Evolutionary conservation across 345 rosid species (phyloP).

Genomic region (Eucalyptus marginata): DNA sequence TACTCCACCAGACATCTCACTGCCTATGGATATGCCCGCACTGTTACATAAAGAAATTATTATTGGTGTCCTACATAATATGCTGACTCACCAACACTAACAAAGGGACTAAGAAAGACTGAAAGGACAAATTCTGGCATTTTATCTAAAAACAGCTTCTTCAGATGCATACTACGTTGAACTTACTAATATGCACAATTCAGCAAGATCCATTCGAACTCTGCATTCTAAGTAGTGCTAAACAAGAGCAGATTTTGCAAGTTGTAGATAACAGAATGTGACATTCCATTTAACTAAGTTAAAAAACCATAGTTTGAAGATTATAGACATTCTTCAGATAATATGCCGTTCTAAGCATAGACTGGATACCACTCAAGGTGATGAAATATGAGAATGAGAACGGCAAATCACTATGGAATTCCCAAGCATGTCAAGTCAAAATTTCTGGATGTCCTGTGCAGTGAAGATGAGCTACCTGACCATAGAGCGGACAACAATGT

Average conservation of each 20-base stretch:
- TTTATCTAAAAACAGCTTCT: background rate
- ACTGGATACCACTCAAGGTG: background rate
- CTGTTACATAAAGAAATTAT: slow-evolving; percentile 23
- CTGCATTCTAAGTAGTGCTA: background rate
- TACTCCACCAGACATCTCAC: slow-evolving; percentile 99
- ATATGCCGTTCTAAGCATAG: background rate
- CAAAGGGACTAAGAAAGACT: background rate
- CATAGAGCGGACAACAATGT: slow-evolving; percentile 78
- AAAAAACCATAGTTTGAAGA: background rate
- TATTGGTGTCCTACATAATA: background rate
- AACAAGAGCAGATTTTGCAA: background rate
- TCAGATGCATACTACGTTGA: background rate
- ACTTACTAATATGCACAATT: background rate
- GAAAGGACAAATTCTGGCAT: background rate
- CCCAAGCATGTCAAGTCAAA: background rate
- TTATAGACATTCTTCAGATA: background rate
- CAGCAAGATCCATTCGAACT: background rate
- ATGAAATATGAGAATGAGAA: background rate
- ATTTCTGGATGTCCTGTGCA: background rate
- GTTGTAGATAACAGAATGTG: background rate
- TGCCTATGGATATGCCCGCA: slow-evolving; percentile 94
- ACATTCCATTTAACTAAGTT: background rate
- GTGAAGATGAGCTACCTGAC: slow-evolving; percentile 50
- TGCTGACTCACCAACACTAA: background rate
- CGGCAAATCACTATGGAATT: background rate